phyloP scores from a whole-genome alignment of 345 rosid genomes.

The Pistacia integerrima region DNA sequence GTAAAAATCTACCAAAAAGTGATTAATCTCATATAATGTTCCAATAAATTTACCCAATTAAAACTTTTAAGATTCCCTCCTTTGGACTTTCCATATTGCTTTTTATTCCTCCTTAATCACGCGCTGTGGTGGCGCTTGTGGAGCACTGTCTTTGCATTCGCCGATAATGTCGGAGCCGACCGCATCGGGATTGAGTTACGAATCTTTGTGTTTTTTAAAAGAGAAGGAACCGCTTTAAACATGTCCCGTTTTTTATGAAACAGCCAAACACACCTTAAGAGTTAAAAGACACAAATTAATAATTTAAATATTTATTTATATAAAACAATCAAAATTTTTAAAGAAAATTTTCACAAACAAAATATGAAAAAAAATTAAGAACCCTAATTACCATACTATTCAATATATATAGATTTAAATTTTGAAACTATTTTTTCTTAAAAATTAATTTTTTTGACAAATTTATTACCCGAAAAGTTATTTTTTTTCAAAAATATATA shows the following conservation, averaged over 20 bases:
- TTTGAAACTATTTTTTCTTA: too few species aligned
- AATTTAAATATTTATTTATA: neutral
- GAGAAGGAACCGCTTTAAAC: neutral
- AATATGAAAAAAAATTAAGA: neutral
- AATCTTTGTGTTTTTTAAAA: constrained; percentile 27
- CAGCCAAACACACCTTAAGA: constrained; percentile 21
- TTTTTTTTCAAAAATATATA: too few species aligned
- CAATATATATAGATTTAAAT: too few species aligned
- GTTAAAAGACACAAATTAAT: too few species aligned
- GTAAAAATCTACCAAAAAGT: too few species aligned
- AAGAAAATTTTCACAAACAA: neutral
- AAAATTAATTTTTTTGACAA: too few species aligned
- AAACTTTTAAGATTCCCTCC: too few species aligned
- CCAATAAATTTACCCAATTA: neutral
- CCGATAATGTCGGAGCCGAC: constrained; percentile 12
- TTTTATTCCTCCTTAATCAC: neutral
- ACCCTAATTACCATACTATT: too few species aligned
- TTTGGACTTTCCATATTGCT: neutral
- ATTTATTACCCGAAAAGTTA: too few species aligned
- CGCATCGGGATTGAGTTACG: constrained; percentile 25
- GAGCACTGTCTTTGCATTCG: neutral
- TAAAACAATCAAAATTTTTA: neutral
- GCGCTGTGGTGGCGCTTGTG: constrained; percentile 22
- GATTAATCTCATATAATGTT: too few species aligned
- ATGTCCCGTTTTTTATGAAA: neutral